phyloP scores from a whole-genome alignment of 2,329 filamentous ascomycete species.

The Aspergillus glaucus region DNA sequence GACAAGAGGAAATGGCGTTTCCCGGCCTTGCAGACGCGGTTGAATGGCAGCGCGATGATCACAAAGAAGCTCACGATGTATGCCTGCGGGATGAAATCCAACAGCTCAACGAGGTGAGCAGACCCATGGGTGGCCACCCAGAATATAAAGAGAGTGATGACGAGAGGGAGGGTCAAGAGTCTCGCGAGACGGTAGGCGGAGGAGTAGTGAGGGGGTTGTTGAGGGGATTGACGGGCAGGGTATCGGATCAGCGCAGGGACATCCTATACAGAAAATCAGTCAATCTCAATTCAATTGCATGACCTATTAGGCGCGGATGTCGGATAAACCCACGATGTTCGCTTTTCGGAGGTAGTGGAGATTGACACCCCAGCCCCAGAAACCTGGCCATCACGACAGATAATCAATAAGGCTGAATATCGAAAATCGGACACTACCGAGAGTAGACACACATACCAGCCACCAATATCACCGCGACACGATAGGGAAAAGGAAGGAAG shows the following conservation, averaged over 20 bases:
- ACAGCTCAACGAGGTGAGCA: constrained; percentile 62
- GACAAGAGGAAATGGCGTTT: constrained; percentile 69
- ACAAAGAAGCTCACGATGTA: constrained; percentile 69
- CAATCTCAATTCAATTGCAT: not conserved
- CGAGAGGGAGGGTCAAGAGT: constrained; percentile 65
- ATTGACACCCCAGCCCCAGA: constrained; percentile 94
- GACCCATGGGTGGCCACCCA: constrained; percentile 72
- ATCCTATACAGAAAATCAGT: constrained; percentile 48
- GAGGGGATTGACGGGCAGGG: constrained; percentile 63
- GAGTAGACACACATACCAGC: constrained; percentile 55
- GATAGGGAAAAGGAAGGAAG: constrained; percentile 80
- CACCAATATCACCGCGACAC: constrained; percentile 77
- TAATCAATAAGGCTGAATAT: constrained; percentile 5
- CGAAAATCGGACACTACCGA: not conserved
- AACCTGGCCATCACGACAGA: constrained; percentile 48
- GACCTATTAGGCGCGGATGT: not conserved
- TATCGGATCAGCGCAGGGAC: constrained; percentile 83
- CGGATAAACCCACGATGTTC: constrained; percentile 57
- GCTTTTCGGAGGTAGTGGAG: constrained; percentile 74
- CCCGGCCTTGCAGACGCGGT: constrained; percentile 61
- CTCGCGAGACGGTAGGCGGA: constrained; percentile 82
- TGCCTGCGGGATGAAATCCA: constrained; percentile 79
- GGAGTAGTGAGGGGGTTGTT: constrained; percentile 67
- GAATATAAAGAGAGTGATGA: constrained; percentile 68
- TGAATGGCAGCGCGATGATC: constrained; percentile 67